Conservation (phyloP, 306 rosid species). For the Begonia fuchsioides region DNA sequence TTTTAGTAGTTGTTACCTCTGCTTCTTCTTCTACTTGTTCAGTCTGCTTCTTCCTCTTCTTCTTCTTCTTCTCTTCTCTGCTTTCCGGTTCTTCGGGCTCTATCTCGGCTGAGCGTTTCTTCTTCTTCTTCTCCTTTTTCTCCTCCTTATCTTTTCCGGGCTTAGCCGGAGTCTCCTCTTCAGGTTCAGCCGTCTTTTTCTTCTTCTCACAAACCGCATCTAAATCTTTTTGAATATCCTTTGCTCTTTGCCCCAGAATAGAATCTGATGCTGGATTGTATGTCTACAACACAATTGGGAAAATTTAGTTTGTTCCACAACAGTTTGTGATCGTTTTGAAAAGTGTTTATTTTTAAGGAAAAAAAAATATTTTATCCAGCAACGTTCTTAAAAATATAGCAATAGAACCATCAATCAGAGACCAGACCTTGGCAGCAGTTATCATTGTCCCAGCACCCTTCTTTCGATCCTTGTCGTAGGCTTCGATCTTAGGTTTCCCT, state of each 20-base stretch:
- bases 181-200: slow-evolving; percentile 9
- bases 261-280: slow-evolving; percentile 82
- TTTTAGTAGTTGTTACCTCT: slow-evolving; percentile 30
- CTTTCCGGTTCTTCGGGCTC: slow-evolving; percentile 4
- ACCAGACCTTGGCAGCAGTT: slow-evolving; percentile 66
- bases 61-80: slow-evolving; percentile 34
- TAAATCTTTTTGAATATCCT: slow-evolving; percentile 18
- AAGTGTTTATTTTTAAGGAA: too few relatives aligned
- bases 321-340: neutral
- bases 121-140: slow-evolving; percentile 50
- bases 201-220: slow-evolving; percentile 17
- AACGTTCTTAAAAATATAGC: neutral
- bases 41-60: slow-evolving; percentile 1
- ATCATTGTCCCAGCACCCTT: slow-evolving; percentile 63
- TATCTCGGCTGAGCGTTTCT: slow-evolving; percentile 24
- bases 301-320: neutral
- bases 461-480: slow-evolving; percentile 83
- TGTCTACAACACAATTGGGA: slow-evolving; percentile 29
- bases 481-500: slow-evolving; percentile 83
- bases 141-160: slow-evolving; percentile 38
- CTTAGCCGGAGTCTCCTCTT: slow-evolving; percentile 11
- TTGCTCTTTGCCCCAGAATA: slow-evolving; percentile 24
- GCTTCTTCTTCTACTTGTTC: slow-evolving; percentile 33
- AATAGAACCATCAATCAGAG: neutral
- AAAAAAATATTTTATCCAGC: too few relatives aligned